Conservation (phyloP, 768 basidiomycete species). For the Multifurca ochricompacta region DNA sequence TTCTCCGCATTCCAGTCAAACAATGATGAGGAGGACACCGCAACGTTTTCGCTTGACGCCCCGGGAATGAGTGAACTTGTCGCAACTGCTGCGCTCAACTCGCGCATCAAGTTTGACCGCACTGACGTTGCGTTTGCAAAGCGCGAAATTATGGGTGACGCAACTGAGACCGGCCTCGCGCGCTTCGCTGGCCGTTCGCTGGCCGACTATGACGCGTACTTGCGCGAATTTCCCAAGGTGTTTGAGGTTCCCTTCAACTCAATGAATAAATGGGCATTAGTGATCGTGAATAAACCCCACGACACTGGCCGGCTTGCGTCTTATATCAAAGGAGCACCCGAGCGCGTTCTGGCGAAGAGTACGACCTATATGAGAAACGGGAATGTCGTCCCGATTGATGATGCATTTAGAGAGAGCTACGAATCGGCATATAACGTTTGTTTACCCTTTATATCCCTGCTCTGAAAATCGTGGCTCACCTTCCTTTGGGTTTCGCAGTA, state of each 20-base stretch:
- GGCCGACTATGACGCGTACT: slow-evolving; percentile 45
- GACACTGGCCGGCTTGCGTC: slow-evolving; percentile 39
- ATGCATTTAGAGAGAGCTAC: slow-evolving; percentile 45
- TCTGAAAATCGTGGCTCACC: background rate
- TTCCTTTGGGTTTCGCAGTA: slow-evolving; percentile 40
- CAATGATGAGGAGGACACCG: slow-evolving; percentile 52
- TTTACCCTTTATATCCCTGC: background rate
- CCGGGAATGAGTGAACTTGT: slow-evolving; percentile 61
- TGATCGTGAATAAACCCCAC: slow-evolving; percentile 56
- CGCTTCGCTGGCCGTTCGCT: slow-evolving; percentile 56
- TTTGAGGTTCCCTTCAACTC: slow-evolving; percentile 73
- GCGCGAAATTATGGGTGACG: slow-evolving; percentile 58
- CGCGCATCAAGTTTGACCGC: slow-evolving; percentile 62
- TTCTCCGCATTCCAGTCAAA: slow-evolving; percentile 59
- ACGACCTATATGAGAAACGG: slow-evolving; percentile 52
- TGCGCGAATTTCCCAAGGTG: slow-evolving; percentile 46
- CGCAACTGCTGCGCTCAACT: slow-evolving; percentile 58
- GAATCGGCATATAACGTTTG: slow-evolving; percentile 56
- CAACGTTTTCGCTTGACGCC: slow-evolving; percentile 40
- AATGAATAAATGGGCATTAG: slow-evolving; percentile 66
- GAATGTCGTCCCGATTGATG: slow-evolving; percentile 38
- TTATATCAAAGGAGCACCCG: slow-evolving; percentile 64
- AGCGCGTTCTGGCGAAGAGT: slow-evolving; percentile 60
- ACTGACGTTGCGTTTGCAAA: slow-evolving; percentile 54
- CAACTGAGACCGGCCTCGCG: slow-evolving; percentile 67